Conservation (phyloP, 306 rosid species). For the Argentina anserina region DNA sequence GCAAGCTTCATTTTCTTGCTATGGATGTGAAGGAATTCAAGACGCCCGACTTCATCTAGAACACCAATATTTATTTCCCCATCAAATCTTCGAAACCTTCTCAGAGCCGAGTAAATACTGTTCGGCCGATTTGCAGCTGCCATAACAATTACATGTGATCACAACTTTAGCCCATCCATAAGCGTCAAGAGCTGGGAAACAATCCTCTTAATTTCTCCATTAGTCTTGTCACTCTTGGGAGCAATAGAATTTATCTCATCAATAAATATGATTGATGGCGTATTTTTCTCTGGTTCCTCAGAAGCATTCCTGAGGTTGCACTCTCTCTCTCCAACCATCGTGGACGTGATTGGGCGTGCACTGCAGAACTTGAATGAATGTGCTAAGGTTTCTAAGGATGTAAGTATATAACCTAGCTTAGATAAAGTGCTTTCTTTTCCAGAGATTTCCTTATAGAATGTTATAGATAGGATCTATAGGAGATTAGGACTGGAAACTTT, state of each 20-base stretch:
- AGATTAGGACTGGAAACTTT: too few species aligned
- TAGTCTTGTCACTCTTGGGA: conserved; percentile 22
- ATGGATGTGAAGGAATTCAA: conserved; percentile 14
- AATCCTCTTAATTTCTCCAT: conserved; percentile 19
- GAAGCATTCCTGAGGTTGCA: conserved; percentile 23
- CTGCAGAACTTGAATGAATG: too few species aligned
- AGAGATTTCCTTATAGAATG: too few species aligned
- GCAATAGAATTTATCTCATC: conserved; percentile 21
- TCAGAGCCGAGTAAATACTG: conserved; percentile 19
- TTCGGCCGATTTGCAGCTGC: conserved; percentile 20
- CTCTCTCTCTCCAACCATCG: conserved; percentile 25
- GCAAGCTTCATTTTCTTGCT: conserved; percentile 18
- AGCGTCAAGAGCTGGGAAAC: conserved; percentile 22
- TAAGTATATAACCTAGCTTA: too few species aligned
- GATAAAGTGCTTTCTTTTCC: too few species aligned
- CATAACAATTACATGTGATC: conserved; percentile 22
- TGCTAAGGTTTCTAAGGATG: too few species aligned
- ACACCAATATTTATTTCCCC: conserved; percentile 22
- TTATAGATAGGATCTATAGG: too few species aligned
- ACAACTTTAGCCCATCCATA: conserved; percentile 23
- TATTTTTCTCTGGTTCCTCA: conserved; percentile 12
- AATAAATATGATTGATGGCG: too few species aligned
- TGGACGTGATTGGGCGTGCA: conserved; percentile 19
- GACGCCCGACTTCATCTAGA: conserved; percentile 21
- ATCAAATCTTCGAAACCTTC: conserved; percentile 25